Percentiles rank a stretch among this genome's conserved stretches.
Conservation (phyloP, 208 protist species). For the Crithidia bombi region DNA sequence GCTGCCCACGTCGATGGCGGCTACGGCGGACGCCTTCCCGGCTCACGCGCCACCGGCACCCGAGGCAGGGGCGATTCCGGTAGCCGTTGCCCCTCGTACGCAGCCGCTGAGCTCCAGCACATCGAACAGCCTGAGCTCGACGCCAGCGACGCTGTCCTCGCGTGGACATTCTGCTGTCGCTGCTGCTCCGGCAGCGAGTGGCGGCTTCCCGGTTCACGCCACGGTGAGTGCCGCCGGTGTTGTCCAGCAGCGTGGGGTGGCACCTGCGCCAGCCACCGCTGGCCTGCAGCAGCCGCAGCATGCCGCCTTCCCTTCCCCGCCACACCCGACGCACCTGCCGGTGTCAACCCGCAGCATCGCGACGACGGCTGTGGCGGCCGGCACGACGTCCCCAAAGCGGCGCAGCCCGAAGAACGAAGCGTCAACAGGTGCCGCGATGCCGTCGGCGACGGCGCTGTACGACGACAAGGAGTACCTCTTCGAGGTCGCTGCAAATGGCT, state of each 20-base stretch:
- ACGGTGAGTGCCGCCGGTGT: not conserved
- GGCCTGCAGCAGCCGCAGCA: constrained; percentile 11
- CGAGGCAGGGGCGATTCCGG: constrained; percentile 21
- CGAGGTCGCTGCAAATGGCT: constrained; percentile 44
- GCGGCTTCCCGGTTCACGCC: constrained; percentile 20
- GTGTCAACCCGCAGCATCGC: not conserved
- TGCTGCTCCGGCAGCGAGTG: not conserved
- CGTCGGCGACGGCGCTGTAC: constrained; percentile 36
- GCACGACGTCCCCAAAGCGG: constrained; percentile 17
- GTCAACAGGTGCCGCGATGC: constrained; percentile 13
- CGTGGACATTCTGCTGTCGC: not conserved
- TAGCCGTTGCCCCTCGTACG: constrained; percentile 38
- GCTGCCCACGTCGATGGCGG: constrained; percentile 24
- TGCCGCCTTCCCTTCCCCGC: not conserved
- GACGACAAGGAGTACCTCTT: constrained; percentile 47
- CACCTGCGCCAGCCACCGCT: constrained; percentile 10
- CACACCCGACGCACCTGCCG: not conserved
- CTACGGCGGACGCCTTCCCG: constrained; percentile 3
- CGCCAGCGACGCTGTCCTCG: constrained; percentile 30
- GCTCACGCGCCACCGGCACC: not conserved
- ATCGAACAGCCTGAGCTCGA: constrained; percentile 38
- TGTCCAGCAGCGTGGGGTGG: constrained; percentile 4
- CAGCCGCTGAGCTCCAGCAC: constrained; percentile 38
- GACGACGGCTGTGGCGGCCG: not conserved
- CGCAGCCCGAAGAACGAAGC: constrained; percentile 12